Percentiles rank a stretch among this genome's conserved stretches.
Conservation (phyloP, 345 rosid genomes). For the Arabis hirsuta region DNA sequence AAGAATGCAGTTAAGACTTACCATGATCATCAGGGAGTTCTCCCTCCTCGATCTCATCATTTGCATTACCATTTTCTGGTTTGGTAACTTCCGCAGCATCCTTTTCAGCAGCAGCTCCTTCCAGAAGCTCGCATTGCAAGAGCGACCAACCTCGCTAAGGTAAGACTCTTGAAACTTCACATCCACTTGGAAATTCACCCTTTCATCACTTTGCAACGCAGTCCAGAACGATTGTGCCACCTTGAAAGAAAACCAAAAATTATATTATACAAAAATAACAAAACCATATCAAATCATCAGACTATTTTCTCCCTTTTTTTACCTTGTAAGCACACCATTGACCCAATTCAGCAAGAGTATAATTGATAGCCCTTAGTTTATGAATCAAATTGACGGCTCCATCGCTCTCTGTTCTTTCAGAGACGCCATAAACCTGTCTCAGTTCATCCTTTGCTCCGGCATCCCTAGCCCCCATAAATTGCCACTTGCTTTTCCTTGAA, state of each 20-base stretch:
- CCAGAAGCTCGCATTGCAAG: constrained; percentile 82
- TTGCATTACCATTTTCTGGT: constrained; percentile 45
- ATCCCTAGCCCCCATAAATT: constrained; percentile 99
- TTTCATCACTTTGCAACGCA: constrained; percentile 92
- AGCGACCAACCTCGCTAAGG: constrained; percentile 73
- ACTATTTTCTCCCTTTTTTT: constrained; percentile 1
- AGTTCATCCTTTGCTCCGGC: constrained; percentile 97
- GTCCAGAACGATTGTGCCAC: constrained; percentile 92
- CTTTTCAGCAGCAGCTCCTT: constrained; percentile 83
- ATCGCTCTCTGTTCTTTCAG: constrained; percentile 97
- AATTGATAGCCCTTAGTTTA: constrained; percentile 90
- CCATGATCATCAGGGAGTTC: constrained; percentile 95
- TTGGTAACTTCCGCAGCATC: constrained; percentile 48
- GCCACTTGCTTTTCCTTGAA: constrained; percentile 95
- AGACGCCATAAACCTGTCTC: constrained; percentile 94
- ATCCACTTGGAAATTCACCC: constrained; percentile 91
- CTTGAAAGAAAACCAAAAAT: constrained; percentile 45
- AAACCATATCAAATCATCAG: constrained; percentile 19
- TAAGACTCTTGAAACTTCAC: constrained; percentile 95
- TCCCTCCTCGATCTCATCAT: constrained; percentile 94
- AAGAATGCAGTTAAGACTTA: constrained; percentile 43
- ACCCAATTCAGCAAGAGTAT: constrained; percentile 92
- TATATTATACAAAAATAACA: not conserved
- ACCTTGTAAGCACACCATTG: constrained; percentile 99
- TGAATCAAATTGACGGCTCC: constrained; percentile 97